Evolutionary conservation across 1,284 basidiomycete genomes (phyloP), one percentile per base, ranked within the genome.

Genomic region (Ganoderma lucidum): DNA sequence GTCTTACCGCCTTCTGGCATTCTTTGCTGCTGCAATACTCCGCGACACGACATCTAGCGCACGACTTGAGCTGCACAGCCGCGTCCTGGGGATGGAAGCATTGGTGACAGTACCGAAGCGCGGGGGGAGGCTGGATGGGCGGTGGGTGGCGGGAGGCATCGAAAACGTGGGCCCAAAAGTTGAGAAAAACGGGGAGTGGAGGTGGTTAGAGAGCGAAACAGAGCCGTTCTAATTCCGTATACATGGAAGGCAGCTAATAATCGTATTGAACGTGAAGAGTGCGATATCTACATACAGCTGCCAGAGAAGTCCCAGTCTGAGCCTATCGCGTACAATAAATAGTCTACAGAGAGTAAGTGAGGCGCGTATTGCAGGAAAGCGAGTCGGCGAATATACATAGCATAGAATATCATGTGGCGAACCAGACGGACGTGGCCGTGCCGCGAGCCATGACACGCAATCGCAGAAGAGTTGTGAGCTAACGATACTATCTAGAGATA

Each of bases 21-120:
- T 67, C 61, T 39, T 48, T 67, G 51, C 51, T 67, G 51, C 51
- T 62, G n/a, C 61, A 67, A 28, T 67, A 67, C n/a, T 32, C 32
- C 53, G 53, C 32, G 30, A 15, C 32, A 4, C 17, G 30, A 32
- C 53, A 56, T 9, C 53, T 15, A 17, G 53, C 17, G 53, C 53
- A 56, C 53, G 6, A 8, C 53, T 56, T 56, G 53, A 55, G 53
- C 30, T 55, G 28, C 1, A 55, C 53, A 32, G 28, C 15, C 30
- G 28, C 30, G 12, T 6, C 17, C 6, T 55, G 53, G 0, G 53
- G 53, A 17, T 2, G 48, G 48, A 51, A 51, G 23, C 48, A 51
- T 51, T 51, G 30, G 30, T 32, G 12, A 32, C 53, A 55, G 53
- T 32, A 55, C 3, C 28, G 53, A 14, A 55, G 28, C 14, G 53